Evolutionary conservation across 83 land plant species (phyloP).

Genomic region (Larix sibirica): DNA sequence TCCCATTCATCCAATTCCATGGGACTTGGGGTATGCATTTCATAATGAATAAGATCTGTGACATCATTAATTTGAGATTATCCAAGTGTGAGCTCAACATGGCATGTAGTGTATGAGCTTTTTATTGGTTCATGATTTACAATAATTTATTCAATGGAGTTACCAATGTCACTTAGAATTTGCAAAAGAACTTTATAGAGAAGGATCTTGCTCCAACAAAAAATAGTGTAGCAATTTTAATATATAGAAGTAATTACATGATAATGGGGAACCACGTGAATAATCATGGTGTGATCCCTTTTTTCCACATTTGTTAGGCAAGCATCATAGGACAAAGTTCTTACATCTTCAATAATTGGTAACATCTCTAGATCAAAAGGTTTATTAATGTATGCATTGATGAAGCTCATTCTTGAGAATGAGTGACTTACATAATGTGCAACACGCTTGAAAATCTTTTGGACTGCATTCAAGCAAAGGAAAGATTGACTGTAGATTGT

Average conservation of each 20-base stretch:
- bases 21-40: neutral
- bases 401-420: no score
- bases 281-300: neutral
- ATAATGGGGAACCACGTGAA: neutral
- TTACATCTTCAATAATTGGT: neutral
- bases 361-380: neutral
- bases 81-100: neutral
- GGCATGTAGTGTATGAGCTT: neutral
- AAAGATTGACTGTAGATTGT: no score
- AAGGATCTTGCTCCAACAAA: neutral
- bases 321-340: neutral
- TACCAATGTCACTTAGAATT: neutral
- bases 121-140: neutral
- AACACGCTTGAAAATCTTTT: no score
- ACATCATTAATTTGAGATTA: no score
- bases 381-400: no score
- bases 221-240: neutral
- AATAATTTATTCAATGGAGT: neutral
- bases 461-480: no score
- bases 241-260: neutral
- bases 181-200: no score
- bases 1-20: neutral
- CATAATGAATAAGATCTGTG: neutral
- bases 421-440: no score
- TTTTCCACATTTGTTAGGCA: neutral